Conservation (phyloP, 2,329 filamentous ascomycete species). For the Fusarium buharicum region DNA sequence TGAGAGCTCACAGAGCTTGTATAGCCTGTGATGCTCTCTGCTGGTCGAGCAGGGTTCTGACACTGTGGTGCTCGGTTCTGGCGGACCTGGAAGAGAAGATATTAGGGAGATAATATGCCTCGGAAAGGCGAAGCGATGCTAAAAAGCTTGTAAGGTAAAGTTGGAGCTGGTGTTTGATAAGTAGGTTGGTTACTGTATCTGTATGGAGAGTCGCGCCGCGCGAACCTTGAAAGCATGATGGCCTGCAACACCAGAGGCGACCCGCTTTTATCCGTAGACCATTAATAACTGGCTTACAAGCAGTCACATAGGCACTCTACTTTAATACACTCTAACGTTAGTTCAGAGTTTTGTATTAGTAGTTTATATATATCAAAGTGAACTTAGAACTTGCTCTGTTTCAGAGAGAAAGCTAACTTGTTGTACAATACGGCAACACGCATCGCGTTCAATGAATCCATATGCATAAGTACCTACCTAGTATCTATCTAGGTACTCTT, state of each 20-base stretch:
- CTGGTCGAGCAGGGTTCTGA: constrained; percentile 5
- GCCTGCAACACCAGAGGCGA: not conserved
- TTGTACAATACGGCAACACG: too few relatives aligned
- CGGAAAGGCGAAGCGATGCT: not conserved
- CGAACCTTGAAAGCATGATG: constrained; percentile 9
- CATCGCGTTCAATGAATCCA: too few relatives aligned
- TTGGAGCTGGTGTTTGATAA: constrained; percentile 1
- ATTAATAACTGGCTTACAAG: too few relatives aligned
- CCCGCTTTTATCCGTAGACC: constrained; percentile 29
- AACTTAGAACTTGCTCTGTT: too few relatives aligned
- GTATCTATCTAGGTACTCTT: too few relatives aligned
- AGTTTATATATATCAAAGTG: too few relatives aligned
- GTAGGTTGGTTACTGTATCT: not conserved
- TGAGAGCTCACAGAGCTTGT: constrained; percentile 7
- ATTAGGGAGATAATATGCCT: not conserved
- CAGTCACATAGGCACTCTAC: too few relatives aligned
- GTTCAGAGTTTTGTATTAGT: too few relatives aligned
- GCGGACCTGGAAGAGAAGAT: not conserved
- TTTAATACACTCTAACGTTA: too few relatives aligned
- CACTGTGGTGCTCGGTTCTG: not conserved
- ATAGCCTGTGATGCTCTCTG: constrained; percentile 14
- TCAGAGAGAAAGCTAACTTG: too few relatives aligned
- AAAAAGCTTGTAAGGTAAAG: constrained; percentile 4
- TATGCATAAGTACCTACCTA: too few relatives aligned
- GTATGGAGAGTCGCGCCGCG: constrained; percentile 15